Evolutionary conservation across 2,329 filamentous ascomycete species (phyloP), one percentile per base, ranked within the genome.

Genomic region (Cladophialophora exuberans): DNA sequence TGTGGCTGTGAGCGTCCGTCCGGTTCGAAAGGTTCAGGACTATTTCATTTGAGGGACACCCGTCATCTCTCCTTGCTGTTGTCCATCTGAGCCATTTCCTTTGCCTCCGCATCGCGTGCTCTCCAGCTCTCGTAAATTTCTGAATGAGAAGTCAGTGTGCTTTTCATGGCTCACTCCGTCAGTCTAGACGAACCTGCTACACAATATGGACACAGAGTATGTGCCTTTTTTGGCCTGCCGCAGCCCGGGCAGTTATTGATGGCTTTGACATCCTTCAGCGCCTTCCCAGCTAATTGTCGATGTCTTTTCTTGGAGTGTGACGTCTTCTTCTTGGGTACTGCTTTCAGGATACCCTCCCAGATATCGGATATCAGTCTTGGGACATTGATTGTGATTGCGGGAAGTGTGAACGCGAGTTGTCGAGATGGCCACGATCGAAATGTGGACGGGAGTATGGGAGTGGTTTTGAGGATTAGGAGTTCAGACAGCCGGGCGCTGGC

Each of bases 261-360:
- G 50, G 84, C 83, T 61, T 88, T 94, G 54, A 96, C 85, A 70
- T 99, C 94, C 76, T 96, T 89, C 65, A 99, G 74, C 39, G 86
- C 93, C 77, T 99, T 99, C 68, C 94, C 94, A 20, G 92, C 93
- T 86, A 97, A 88, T 70, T 96, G 91, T 67, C 95, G 85, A 69
- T 91, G 87, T 65, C 94, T 83, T 81, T 91, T 96, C 79, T 94
- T 96, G 79, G 90, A 90, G 73, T 99, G 90, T 36, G 93, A 97
- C 28, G 91, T 95, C 83, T 97, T 99, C 79, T 96, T 97, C 82
- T 99, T 99, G 4, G 94, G 94, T 13, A 97, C 94, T 1, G 94
- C 94, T 63, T 86, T 86, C 64, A 99, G 80, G 41, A 99, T 83
- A 4, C 89, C 91, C 64, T 97, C 93, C 93, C 93, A 97, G 66